Evolutionary conservation across 2,329 filamentous ascomycete genomes (phyloP), one percentile per base, ranked within the genome.

Genomic region (Lachnum nothofagi): DNA sequence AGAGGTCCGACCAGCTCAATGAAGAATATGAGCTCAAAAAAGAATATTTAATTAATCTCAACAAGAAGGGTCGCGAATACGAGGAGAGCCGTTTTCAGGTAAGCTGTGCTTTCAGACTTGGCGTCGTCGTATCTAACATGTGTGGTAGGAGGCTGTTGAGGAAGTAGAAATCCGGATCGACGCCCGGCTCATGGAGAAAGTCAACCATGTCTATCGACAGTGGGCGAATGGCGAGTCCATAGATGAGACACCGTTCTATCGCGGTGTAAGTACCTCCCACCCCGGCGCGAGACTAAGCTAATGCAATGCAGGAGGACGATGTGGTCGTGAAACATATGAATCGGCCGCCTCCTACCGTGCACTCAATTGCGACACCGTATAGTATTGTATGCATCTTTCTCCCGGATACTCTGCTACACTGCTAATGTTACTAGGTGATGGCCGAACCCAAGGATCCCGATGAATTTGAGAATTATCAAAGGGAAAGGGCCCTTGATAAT

Each of bases 231-330:
- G 49, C 29, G 31, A 43, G 19, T 38, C 41, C 17, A n/a, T 58
- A 14, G 54, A 60, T 29, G 49, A 55, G 5, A 57, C 57, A 41
- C 54, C 59, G 8, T 60, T 58, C 24, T 50, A 54, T 16, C 48
- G 52, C 40, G 48, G 48, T n/a, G 60, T 62, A 57, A 60, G 58
- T 59, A n/a, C 25, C 12, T 35, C 17, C 10, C 2, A 20, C 19
- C 16, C 40, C 23, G 3, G 41, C 16, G n/a, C n/a, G 5, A 10
- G 17, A 25, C 4, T 7, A 16, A 44, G 25, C 52, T 58, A 45
- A 59, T 37, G 34, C 23, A 14, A 37, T 23, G 22, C 42, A 63
- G 61, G 48, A 52, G 41, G 49, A 60, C 40, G 55, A 51, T 10
- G 52, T 48, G 33, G 42, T 49, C 20, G 27, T 52, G 20, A 51